These are phyloP conservation scores for Tubosaeta sp. DNA, from an alignment of 768 basidiomycete genomes.

Conservation along the genomic window DNA sequence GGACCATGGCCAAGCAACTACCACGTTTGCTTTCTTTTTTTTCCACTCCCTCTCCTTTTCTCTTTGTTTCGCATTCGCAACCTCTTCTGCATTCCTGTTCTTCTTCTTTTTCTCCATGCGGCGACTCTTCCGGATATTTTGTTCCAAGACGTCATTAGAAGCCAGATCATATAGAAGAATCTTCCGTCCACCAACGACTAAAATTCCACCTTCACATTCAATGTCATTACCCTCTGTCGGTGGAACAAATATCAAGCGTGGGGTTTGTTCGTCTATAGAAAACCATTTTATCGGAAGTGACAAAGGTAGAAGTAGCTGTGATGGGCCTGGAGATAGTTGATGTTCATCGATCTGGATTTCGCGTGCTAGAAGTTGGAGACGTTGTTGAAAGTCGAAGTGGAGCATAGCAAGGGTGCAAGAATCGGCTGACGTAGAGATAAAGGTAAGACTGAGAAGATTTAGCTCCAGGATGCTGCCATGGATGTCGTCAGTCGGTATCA, in stretches of 20 bases:
- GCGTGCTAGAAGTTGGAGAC: slow-evolving; percentile 60
- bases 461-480: slow-evolving; percentile 54
- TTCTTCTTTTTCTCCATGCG: slow-evolving; percentile 50
- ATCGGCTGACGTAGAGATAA: slow-evolving; percentile 43
- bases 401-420: slow-evolving; percentile 61
- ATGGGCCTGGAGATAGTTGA: slow-evolving; percentile 46
- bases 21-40: slow-evolving; percentile 51
- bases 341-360: slow-evolving; percentile 46
- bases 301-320: slow-evolving; percentile 48
- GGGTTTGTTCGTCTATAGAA: slow-evolving; percentile 33
- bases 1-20: slow-evolving; percentile 73
- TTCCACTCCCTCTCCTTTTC: slow-evolving; percentile 52
- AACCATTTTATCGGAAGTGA: slow-evolving; percentile 48
- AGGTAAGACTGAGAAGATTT: slow-evolving; percentile 63
- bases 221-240: slow-evolving; percentile 20
- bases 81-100: slow-evolving; percentile 40
- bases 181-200: slow-evolving; percentile 66
- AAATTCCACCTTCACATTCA: slow-evolving; percentile 57
- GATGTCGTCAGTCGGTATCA: slow-evolving; percentile 1
- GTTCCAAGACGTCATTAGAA: slow-evolving; percentile 42
- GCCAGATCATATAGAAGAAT: slow-evolving; percentile 60
- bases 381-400: slow-evolving; percentile 57
- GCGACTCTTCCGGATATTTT: slow-evolving; percentile 52
- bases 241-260: slow-evolving; percentile 38
- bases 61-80: slow-evolving; percentile 47